These are phyloP conservation scores for Neonectria hederae DNA, from an alignment of 2,329 filamentous ascomycete genomes.

Conservation along the genomic window DNA sequence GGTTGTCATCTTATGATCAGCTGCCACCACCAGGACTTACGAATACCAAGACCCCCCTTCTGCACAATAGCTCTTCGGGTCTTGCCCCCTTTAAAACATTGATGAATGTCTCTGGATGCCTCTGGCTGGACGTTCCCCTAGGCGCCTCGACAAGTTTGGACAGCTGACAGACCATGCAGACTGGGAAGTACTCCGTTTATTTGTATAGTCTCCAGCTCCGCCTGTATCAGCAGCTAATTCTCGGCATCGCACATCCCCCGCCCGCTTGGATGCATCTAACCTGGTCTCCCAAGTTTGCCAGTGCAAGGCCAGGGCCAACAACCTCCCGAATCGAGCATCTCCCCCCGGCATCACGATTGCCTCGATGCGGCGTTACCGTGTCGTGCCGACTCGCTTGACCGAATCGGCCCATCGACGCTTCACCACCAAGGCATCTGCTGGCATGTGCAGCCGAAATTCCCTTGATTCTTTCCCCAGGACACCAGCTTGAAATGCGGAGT, in stretches of 20 bases:
- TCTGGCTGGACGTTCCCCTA: not conserved
- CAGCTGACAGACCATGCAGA: not conserved
- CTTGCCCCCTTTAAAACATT: not conserved
- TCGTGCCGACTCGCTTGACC: not conserved
- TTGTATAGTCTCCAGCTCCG: not conserved
- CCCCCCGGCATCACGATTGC: not conserved
- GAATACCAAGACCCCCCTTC: not conserved
- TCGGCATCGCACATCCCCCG: slow-evolving; percentile 6
- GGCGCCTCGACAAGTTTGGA: not conserved
- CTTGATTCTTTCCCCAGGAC: not conserved
- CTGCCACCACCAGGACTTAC: slow-evolving; percentile 6
- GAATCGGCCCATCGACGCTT: not conserved
- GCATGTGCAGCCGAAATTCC: not conserved
- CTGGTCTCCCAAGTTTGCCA: not conserved
- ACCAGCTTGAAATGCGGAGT: too few species aligned
- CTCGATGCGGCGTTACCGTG: not conserved
- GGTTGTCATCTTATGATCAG: slow-evolving; percentile 30
- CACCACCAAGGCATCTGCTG: not conserved
- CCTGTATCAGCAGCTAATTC: slow-evolving; percentile 8
- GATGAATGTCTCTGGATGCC: not conserved
- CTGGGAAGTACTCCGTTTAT: too few species aligned
- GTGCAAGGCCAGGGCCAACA: not conserved
- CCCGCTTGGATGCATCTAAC: not conserved
- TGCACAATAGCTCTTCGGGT: not conserved
- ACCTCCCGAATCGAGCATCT: slow-evolving; percentile 2